Evolutionary conservation across 352 stramenopile species (phyloP).

Genomic region (Phytophthora multivora): DNA sequence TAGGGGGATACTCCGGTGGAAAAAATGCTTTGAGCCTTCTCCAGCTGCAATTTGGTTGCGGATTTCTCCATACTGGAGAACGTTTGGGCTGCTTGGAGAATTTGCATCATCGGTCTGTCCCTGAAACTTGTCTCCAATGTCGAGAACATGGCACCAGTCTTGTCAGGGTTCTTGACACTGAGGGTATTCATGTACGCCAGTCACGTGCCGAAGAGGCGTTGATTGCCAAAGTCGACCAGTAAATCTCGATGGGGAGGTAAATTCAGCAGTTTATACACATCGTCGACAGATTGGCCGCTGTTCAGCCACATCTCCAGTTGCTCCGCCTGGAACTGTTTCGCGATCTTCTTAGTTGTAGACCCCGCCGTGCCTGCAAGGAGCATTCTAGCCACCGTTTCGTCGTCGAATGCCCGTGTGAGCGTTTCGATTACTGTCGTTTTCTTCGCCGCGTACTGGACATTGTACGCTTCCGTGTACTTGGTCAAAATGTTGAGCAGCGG

Average conservation of each 20-base stretch:
- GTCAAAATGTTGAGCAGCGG: neutral
- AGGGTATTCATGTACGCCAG: neutral
- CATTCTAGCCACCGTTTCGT: neutral
- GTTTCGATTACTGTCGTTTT: slow-evolving; percentile 3
- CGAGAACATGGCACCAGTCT: neutral
- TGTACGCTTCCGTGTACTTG: slow-evolving; percentile 7
- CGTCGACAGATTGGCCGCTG: neutral
- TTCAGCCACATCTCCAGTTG: slow-evolving; percentile 1
- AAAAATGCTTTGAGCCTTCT: neutral
- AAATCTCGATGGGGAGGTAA: neutral
- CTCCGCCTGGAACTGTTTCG: neutral
- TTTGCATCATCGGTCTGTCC: neutral
- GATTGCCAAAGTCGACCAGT: neutral
- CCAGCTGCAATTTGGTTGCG: neutral
- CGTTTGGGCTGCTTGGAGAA: neutral
- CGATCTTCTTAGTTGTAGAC: neutral
- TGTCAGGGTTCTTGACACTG: neutral
- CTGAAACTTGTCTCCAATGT: neutral
- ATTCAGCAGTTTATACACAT: neutral
- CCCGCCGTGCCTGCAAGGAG: neutral
- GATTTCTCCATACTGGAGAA: neutral
- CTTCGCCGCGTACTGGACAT: neutral
- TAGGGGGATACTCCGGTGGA: neutral
- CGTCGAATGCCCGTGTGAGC: neutral
- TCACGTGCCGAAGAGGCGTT: neutral